Evolutionary conservation across 1,284 basidiomycete genomes (phyloP), one percentile per base, ranked within the genome.

Genomic region (Malassezia furfur): DNA sequence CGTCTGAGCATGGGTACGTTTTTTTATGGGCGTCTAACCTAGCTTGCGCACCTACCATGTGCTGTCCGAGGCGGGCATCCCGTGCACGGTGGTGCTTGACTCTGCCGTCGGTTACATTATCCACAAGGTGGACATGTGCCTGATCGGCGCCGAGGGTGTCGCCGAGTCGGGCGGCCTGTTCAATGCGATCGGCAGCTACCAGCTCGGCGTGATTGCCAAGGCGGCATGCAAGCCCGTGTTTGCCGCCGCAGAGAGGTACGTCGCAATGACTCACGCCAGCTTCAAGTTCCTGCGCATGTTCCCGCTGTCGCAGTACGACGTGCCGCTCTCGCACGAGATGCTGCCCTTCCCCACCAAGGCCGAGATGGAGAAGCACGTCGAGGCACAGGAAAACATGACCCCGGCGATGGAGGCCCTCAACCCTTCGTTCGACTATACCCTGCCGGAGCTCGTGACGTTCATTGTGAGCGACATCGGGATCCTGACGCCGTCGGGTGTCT

Each of bases 221-320:
- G 85, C 88, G 32, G 83, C 86, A 54, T 87, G 90, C 68, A 96
- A 93, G 75, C 93, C 94, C 2, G 91, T 98, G 75, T 98, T 96
- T 77, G 91, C 91, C 31, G 81, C 96, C 38, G 91, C 91, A 31
- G 91, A 98, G 57, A 71, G 62, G 64, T 69, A 41, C 54, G 61
- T 52, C 19, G 11, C 5, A n/a, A 21, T 14, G 3, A 28, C 19
- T 35, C 19, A 37, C 9, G 5, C 6, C 32, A 68, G 88, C 76
- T 98, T 91, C 81, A 98, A 98, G 78, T 96, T 98, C 76, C 85
- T 96, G 70, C 85, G 94, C 60, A 80, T 94, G 67, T 96, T 96
- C 78, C 93, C 93, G 38, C 80, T 98, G 75, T 91, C 88, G 50
- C 91, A 96, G 76, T 91, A 91, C 74, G 93, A 98, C 79, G 81